Evolutionary conservation across 129 eudicot species (phyloP).

Genomic region (Erigeron canadensis): DNA sequence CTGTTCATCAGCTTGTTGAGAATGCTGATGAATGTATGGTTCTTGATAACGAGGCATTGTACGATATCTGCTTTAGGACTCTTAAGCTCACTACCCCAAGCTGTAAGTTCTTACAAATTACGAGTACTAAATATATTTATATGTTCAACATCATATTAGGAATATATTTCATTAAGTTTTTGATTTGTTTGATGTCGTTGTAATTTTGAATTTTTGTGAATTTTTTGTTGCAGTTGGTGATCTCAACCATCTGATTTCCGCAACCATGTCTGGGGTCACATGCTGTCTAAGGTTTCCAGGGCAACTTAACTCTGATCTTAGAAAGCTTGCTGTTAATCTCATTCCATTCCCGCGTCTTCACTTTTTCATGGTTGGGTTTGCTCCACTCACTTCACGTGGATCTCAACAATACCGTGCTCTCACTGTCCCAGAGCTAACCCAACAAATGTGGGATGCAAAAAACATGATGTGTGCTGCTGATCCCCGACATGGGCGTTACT

Average conservation of each 20-base stretch:
- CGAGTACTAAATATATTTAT: background rate
- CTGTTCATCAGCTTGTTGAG: no score
- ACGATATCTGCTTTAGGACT: slow-evolving; percentile 27
- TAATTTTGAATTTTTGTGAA: background rate
- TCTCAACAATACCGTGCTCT: slow-evolving; percentile 80
- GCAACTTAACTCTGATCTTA: no score
- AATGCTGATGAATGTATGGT: no score
- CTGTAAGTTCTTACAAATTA: slow-evolving; percentile 40
- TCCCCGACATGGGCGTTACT: slow-evolving; percentile 51
- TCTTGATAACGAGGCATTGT: no score
- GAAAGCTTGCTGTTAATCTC: no score
- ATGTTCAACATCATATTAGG: background rate
- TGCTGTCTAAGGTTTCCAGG: slow-evolving; percentile 75
- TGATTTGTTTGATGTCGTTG: background rate
- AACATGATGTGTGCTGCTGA: no score
- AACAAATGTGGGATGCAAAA: slow-evolving; percentile 76
- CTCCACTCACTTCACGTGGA: slow-evolving; percentile 76
- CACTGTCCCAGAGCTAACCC: slow-evolving; percentile 73
- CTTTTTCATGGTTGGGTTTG: no score
- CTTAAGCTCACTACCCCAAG: slow-evolving; percentile 79
- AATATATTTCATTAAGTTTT: background rate
- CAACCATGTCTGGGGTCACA: slow-evolving; percentile 85
- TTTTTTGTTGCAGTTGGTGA: slow-evolving; percentile 59
- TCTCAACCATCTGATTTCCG: slow-evolving; percentile 68
- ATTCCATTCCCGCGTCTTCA: no score